phyloP scores from a whole-genome alignment of 257 asterid genomes.

The Ajuga chamaepitys region DNA sequence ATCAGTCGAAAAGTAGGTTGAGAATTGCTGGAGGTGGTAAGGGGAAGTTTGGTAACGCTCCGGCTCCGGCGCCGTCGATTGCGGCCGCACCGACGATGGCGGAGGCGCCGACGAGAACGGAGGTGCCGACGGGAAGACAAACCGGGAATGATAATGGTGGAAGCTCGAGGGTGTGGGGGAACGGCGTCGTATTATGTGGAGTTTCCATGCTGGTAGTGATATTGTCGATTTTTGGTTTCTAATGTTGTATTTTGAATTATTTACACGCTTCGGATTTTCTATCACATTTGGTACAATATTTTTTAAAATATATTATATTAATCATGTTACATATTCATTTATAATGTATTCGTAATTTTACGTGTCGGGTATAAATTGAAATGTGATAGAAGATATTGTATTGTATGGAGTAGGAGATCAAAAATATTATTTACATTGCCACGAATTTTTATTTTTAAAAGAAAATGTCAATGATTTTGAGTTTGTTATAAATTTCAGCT shows the following conservation, averaged over 20 bases:
- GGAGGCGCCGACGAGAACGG: background rate
- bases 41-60: background rate
- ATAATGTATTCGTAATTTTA: too few relatives aligned
- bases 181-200: background rate
- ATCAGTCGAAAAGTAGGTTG: constrained; percentile 34
- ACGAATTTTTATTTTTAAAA: too few relatives aligned
- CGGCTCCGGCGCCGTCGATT: constrained; percentile 11
- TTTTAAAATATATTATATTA: background rate
- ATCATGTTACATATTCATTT: too few relatives aligned
- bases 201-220: background rate
- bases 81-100: background rate
- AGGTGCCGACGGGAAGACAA: constrained; percentile 6
- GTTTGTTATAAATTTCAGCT: too few relatives aligned
- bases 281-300: too few relatives aligned
- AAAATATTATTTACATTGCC: too few relatives aligned
- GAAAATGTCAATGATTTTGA: too few relatives aligned
- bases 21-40: constrained; percentile 10
- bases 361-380: too few relatives aligned
- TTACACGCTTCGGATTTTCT: background rate
- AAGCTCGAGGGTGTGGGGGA: background rate
- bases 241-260: background rate
- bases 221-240: background rate
- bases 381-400: too few relatives aligned
- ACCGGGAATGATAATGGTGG: constrained; percentile 10
- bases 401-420: too few relatives aligned